Evolutionary conservation across 176 grass and related monocot species (phyloP), one percentile per base, ranked within the genome.

Genomic region (Chrysopogon serrulatus): DNA sequence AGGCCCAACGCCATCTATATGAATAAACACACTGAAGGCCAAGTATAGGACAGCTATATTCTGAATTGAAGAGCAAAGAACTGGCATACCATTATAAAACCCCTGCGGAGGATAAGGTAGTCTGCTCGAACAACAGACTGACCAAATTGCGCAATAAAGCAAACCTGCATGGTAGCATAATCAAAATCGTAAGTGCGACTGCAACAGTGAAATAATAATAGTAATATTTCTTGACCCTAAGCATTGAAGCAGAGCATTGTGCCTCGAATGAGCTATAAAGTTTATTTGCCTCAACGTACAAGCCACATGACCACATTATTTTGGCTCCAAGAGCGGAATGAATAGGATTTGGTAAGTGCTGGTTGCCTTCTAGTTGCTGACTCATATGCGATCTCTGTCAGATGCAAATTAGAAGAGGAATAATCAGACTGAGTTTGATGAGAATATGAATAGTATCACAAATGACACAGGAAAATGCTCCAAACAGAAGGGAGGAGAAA

Each of bases 291-390:
- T 66, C 59, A 74, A 86, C 91, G 65, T 94, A 98, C 96, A 91
- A 95, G 26, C 91, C 96, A 98, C 64, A 94, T 89, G 73, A 92
- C 76, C 19, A 77, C 79, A 54, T 76, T 91, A 82, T 95, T 93
- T 87, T 87, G 87, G 79, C 86, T 95, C 96, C 85, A 94, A 28
- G 86, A 92, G 39, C 83, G 85, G 65, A 90, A 90, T 1, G 93
- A 90, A 80, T 83, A 76, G 23, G 80, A 94, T 92, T 82, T 93
- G 75, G 61, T 86, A 85, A 98, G 92, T 73, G 89, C 85, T n/a
- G 96, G 92, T 77, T 98, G 96, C 81, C 96, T 95, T 94, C 91
- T 95, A 49, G 94, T 87, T 74, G 91, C 90, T 89, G 94, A 87
- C 64, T 84, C 89, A 85, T 80, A 88, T 35, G 96, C 94, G 24